These are phyloP conservation scores for Lentinus tigrinus DNA, from an alignment of 768 basidiomycete species.

Conservation along the genomic window DNA sequence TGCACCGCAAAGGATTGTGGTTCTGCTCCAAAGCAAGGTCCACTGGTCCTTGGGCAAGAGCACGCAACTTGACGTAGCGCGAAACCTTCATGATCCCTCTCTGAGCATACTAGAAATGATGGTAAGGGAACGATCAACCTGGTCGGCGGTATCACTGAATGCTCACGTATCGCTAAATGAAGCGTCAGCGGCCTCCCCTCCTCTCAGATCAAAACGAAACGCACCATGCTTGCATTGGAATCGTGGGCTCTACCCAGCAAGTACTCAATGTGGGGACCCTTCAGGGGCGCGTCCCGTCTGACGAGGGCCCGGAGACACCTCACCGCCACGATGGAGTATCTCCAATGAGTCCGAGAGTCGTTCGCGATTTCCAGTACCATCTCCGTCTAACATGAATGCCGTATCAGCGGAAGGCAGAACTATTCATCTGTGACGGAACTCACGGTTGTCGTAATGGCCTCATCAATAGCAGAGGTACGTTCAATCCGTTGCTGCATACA, in stretches of 20 bases:
- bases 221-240: slow-evolving; percentile 65
- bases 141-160: too few species aligned
- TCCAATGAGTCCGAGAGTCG: slow-evolving; percentile 71
- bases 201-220: slow-evolving; percentile 24
- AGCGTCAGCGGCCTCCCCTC: slow-evolving; percentile 6
- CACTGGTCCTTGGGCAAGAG: slow-evolving; percentile 52
- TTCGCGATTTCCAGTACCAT: slow-evolving; percentile 57
- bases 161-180: slow-evolving; percentile 57
- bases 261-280: slow-evolving; percentile 48
- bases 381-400: too few species aligned
- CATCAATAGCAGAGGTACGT: slow-evolving; percentile 42
- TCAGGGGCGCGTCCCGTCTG: slow-evolving; percentile 58
- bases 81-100: slow-evolving; percentile 76
- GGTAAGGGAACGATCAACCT: slow-evolving; percentile 13
- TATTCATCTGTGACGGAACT: slow-evolving; percentile 17
- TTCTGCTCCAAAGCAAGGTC: slow-evolving; percentile 62
- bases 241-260: slow-evolving; percentile 62
- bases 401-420: slow-evolving; percentile 5
- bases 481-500: slow-evolving; percentile 45
- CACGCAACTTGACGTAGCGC: slow-evolving; percentile 79
- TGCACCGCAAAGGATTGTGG: slow-evolving; percentile 64
- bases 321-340: slow-evolving; percentile 70
- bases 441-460: slow-evolving; percentile 45
- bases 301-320: slow-evolving; percentile 67
- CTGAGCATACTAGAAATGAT: slow-evolving; percentile 55